These are phyloP conservation scores for Hypoxylon subgilvum DNA, from an alignment of 495 filamentous ascomycete species.

Conservation along the genomic window DNA sequence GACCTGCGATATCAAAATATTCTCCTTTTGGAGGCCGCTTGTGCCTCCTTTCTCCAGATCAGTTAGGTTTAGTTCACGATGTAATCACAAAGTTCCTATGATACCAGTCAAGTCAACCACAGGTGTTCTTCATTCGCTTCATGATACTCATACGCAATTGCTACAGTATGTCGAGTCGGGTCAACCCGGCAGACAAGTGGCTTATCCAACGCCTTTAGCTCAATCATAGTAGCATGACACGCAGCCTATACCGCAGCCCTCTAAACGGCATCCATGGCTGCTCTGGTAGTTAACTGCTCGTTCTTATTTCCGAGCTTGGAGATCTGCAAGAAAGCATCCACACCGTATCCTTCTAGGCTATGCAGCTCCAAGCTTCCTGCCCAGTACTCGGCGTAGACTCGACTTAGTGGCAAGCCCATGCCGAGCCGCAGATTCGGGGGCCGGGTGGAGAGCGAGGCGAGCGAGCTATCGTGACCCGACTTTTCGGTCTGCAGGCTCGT, in stretches of 20 bases:
- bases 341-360: constrained; percentile 93
- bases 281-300: constrained; percentile 88
- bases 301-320: constrained; percentile 98
- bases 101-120: constrained; percentile 37
- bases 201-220: too few relatives aligned
- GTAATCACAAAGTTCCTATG: constrained; percentile 45
- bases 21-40: constrained; percentile 35
- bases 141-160: background rate
- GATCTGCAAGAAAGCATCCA: constrained; percentile 97
- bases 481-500: constrained; percentile 69
- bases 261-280: constrained; percentile 87
- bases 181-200: background rate
- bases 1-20: constrained; percentile 36
- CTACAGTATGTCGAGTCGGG: background rate
- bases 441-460: constrained; percentile 77
- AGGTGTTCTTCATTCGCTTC: constrained; percentile 1
- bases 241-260: background rate
- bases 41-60: constrained; percentile 29
- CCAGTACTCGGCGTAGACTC: constrained; percentile 99
- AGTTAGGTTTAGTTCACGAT: constrained; percentile 46
- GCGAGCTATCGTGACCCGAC: constrained; percentile 60
- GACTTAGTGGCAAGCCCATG: constrained; percentile 91
- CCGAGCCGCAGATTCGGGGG: constrained; percentile 88
- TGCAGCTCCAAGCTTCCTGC: constrained; percentile 91
- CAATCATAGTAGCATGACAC: background rate